phyloP scores from a whole-genome alignment of 768 basidiomycete genomes.

The Termitomyces sp. region DNA sequence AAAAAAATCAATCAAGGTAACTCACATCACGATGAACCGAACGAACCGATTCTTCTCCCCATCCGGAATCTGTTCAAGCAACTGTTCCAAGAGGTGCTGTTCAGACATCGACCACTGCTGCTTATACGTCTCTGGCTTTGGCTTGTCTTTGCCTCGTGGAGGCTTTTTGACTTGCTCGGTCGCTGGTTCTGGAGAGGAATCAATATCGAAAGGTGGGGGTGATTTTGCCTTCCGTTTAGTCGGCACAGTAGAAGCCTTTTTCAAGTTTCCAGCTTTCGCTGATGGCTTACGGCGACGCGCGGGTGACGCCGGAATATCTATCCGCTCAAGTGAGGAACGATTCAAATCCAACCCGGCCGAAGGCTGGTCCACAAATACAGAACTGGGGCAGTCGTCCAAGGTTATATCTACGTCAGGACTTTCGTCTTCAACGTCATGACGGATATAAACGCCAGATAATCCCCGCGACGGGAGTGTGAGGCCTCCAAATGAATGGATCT shows the following conservation, averaged over 20 bases:
- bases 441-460: slow-evolving; percentile 41
- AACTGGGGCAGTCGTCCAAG: slow-evolving; percentile 11
- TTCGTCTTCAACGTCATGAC: slow-evolving; percentile 55
- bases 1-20: neutral
- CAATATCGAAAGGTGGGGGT: neutral
- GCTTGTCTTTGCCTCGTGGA: slow-evolving; percentile 23
- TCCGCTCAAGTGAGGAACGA: neutral
- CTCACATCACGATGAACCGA: neutral
- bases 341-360: neutral
- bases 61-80: slow-evolving; percentile 72
- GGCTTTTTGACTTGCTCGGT: neutral
- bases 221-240: slow-evolving; percentile 2
- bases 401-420: slow-evolving; percentile 56
- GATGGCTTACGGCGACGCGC: slow-evolving; percentile 3
- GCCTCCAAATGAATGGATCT: slow-evolving; percentile 29
- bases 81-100: slow-evolving; percentile 69
- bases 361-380: neutral
- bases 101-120: slow-evolving; percentile 73
- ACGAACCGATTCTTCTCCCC: slow-evolving; percentile 69
- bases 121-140: slow-evolving; percentile 75
- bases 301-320: neutral
- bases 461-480: slow-evolving; percentile 23
- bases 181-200: neutral
- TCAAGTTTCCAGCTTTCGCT: neutral
- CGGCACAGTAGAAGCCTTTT: neutral